These are phyloP conservation scores for Ambrosiella cleistominuta DNA, from an alignment of 2,329 filamentous ascomycete species.

Conservation along the genomic window DNA sequence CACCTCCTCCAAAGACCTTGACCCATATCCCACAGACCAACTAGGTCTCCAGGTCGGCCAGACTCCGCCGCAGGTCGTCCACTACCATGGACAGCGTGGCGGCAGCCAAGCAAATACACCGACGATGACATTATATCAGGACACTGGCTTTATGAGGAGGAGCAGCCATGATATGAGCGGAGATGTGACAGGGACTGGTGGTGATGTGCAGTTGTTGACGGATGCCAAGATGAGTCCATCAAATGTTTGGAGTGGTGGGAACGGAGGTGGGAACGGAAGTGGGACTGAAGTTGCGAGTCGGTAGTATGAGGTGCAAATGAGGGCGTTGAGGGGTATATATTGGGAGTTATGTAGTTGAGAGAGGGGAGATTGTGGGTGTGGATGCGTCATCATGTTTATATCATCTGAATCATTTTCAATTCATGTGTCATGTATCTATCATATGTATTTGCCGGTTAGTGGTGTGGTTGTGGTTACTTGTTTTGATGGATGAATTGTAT, in stretches of 20 bases:
- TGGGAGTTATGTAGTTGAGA: background rate
- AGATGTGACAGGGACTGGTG: background rate
- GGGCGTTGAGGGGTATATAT: background rate
- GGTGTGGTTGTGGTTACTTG: no score
- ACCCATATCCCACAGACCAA: slow-evolving; percentile 49
- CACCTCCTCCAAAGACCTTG: slow-evolving; percentile 51
- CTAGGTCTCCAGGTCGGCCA: slow-evolving; percentile 45
- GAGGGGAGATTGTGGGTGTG: background rate
- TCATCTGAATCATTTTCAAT: background rate
- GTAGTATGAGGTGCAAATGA: background rate
- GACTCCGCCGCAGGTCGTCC: slow-evolving; percentile 45
- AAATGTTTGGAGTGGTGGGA: background rate
- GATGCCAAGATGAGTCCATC: slow-evolving; percentile 11
- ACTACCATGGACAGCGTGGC: slow-evolving; percentile 50
- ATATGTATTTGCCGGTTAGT: background rate
- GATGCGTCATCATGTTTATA: background rate
- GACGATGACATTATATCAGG: slow-evolving; percentile 35
- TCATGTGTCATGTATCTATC: background rate
- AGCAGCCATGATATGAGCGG: slow-evolving; percentile 28
- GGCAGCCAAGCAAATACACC: slow-evolving; percentile 50
- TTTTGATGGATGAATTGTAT: no score
- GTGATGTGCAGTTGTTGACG: slow-evolving; percentile 9
- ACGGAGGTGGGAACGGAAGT: background rate
- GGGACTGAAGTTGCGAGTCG: background rate
- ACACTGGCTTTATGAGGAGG: slow-evolving; percentile 28